Percentiles rank a stretch among this genome's conserved stretches.
Conservation (phyloP, 805 yeast species). For the Candida rishiriensis region DNA sequence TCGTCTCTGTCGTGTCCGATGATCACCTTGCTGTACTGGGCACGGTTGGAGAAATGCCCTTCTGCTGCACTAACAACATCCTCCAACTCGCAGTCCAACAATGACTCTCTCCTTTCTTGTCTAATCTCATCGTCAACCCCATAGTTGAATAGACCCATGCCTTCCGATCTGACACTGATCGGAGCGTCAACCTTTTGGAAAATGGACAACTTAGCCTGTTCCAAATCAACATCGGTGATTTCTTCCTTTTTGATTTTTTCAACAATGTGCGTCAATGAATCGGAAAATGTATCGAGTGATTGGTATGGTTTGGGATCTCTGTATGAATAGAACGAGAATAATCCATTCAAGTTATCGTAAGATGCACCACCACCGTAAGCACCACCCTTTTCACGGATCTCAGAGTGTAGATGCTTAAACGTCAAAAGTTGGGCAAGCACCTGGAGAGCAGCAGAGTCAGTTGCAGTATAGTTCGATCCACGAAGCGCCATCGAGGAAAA, state of each 20-base stretch:
- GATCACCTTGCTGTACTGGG: conserved; percentile 11
- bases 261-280: conserved; percentile 45
- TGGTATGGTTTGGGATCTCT: conserved; percentile 86
- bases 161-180: conserved; percentile 72
- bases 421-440: conserved; percentile 76
- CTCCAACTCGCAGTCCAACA: conserved; percentile 58
- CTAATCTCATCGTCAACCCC: conserved; percentile 75
- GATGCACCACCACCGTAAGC: conserved; percentile 96
- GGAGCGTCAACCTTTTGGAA: conserved; percentile 95
- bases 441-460: conserved; percentile 84
- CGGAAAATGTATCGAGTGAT: conserved; percentile 57
- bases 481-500: conserved; percentile 65
- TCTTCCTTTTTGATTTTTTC: conserved; percentile 19
- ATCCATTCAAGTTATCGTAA: conserved; percentile 77
- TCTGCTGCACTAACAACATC: conserved; percentile 68
- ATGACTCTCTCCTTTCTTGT: conserved; percentile 70
- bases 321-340: conserved; percentile 80
- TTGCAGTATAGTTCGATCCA: conserved; percentile 62
- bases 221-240: conserved; percentile 55
- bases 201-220: conserved; percentile 85
- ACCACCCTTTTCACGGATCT: conserved; percentile 92
- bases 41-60: conserved; percentile 45
- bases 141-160: conserved; percentile 57
- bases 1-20: conserved; percentile 13
- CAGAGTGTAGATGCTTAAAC: conserved; percentile 80